Base-by-base conservation (phyloP, 106 monocot genomes). In the Dioscorea alata region DNA sequence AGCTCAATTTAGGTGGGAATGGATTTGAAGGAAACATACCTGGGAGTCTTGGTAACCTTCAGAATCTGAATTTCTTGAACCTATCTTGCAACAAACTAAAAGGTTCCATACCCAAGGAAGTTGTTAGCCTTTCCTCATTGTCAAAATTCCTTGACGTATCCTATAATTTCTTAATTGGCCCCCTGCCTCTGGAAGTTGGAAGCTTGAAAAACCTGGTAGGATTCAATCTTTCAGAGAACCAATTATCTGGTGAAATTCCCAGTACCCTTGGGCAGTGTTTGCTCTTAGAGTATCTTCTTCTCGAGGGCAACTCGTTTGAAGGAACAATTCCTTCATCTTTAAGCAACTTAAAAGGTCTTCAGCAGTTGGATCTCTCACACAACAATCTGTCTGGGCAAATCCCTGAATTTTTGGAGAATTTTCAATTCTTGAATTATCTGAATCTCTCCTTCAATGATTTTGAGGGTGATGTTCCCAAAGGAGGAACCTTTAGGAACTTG, bases 171-270 rank as follows among this genome's bases (percentile, higher is more conserved):
- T 32, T 69, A 18, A 33, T 17, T 28, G 69, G 69, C 12, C 16
- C 33, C 13, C 33, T 69, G 9, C 69, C 69, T 19, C 6, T 14
- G 4, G 69, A 56, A 15, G 33, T 69, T 13, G 69, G 69, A 33
- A 69, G 56, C 16, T 57, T 69, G 18, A 33, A 18, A 33, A 69
- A 69, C 51, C 54, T 69, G 4, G 2, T 4, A n/a, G 57, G 33
- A 16, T 23, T 69, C 12, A 57, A 69, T 18, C 16, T 69, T 33
- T 69, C 69, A 8, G n/a, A 69, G 0, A 69, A 69, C 51, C 53
- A 69, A 34, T 69, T 69, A 13, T 57, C 53, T 31, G 69, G 69
- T 53, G 69, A 69, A 15, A 69, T 69, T n/a, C 69, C 69, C 18
- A 56, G 33, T 18, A 57, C 57, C 24, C 13, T 69, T 69, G 52